These are phyloP conservation scores for Cladosporium colombiae DNA, from an alignment of 2,329 filamentous ascomycete genomes.

Conservation along the genomic window DNA sequence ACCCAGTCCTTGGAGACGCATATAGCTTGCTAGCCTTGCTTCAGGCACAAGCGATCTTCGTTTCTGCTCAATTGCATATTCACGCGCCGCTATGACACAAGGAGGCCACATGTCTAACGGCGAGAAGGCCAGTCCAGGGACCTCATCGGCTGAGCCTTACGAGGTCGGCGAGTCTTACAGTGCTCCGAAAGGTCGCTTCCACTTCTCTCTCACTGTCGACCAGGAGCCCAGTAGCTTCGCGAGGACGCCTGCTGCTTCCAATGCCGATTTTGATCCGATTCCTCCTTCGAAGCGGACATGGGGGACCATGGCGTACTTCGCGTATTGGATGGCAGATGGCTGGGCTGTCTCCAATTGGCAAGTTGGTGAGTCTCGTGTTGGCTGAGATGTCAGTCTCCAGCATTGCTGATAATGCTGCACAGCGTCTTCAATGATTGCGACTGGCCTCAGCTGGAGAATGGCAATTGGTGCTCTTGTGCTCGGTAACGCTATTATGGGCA, in stretches of 20 bases:
- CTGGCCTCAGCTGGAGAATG: slow-evolving; percentile 58
- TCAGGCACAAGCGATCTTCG: background rate
- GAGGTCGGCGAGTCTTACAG: slow-evolving; percentile 30
- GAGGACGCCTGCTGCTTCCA: slow-evolving; percentile 36
- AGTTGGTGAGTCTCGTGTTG: slow-evolving; percentile 32
- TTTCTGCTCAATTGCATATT: background rate
- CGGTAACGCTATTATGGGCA: slow-evolving; percentile 31
- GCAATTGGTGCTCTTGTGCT: slow-evolving; percentile 44
- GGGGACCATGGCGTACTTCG: slow-evolving; percentile 38
- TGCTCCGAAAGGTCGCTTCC: slow-evolving; percentile 28
- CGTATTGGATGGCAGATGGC: slow-evolving; percentile 45
- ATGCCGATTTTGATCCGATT: slow-evolving; percentile 43
- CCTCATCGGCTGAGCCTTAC: slow-evolving; percentile 30
- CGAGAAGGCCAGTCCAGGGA: slow-evolving; percentile 29
- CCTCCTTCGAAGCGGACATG: slow-evolving; percentile 42
- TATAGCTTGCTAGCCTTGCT: background rate
- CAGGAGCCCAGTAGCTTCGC: slow-evolving; percentile 42
- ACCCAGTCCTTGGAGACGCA: background rate
- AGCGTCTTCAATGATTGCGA: slow-evolving; percentile 51
- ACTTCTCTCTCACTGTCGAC: slow-evolving; percentile 36
- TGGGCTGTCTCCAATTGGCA: slow-evolving; percentile 44
- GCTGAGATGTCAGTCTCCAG: background rate
- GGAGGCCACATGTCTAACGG: background rate
- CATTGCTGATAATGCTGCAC: slow-evolving; percentile 20
- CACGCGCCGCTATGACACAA: background rate